A percentile compares a stretch with the other conserved stretches of the same genome.
These are phyloP conservation scores for Emiliania huxleyi DNA, from an alignment of 78 protist genomes.

Conservation along the genomic window DNA sequence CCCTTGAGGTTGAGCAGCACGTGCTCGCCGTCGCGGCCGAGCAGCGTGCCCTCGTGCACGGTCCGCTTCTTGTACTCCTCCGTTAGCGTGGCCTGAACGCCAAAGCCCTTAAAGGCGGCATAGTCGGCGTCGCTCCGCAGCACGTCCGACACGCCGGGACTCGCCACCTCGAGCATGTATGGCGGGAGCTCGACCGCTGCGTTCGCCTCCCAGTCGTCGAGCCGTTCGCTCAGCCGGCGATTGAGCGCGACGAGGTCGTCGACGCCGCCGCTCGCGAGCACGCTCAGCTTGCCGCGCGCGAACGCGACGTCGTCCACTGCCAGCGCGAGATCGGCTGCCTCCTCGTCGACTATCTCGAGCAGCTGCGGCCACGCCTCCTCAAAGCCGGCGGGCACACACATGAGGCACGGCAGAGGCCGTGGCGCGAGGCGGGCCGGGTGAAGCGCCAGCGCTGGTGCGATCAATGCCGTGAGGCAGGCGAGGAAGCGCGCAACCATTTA, in stretches of 20 bases:
- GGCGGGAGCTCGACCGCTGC: background rate
- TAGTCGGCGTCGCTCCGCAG: background rate
- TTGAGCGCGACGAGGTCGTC: background rate
- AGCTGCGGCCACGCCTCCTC: background rate
- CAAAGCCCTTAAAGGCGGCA: background rate
- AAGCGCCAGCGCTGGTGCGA: too few relatives aligned
- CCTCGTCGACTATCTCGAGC: background rate
- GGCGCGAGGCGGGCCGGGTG: too few relatives aligned
- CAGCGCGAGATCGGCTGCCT: background rate
- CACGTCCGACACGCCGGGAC: background rate
- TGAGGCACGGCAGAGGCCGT: too few relatives aligned
- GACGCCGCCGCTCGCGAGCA: background rate
- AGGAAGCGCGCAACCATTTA: too few relatives aligned
- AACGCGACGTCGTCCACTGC: background rate
- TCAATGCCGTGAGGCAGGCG: too few relatives aligned
- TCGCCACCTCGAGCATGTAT: background rate
- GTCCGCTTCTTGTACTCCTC: background rate
- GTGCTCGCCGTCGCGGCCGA: background rate
- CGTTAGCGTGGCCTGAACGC: background rate
- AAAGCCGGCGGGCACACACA: background rate
- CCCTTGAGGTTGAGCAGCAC: background rate
- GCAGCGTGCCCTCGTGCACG: background rate
- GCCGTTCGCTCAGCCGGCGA: background rate
- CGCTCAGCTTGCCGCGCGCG: background rate
- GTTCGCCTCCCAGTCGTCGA: background rate